A percentile compares a stretch with the other conserved stretches of the same genome.
Evolutionary conservation across 2,329 filamentous ascomycete genomes (phyloP).

Genomic region (Magnaporthales sp.): DNA sequence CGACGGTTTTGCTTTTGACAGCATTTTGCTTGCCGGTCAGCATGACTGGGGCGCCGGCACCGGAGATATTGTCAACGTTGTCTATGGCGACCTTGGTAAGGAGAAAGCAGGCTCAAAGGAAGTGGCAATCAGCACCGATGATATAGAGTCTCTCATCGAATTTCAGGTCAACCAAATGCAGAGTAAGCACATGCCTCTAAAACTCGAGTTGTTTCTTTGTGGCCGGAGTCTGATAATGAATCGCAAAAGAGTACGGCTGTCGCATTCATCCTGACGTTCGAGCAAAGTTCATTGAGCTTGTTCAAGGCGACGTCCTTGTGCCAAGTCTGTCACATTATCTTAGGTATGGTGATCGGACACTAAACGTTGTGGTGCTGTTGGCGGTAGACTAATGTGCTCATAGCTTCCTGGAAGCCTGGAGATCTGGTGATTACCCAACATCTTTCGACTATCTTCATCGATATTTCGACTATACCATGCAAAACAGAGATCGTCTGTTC

Average conservation of each 20-base stretch:
- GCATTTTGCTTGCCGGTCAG: conserved; percentile 41
- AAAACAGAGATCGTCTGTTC: conserved; percentile 70
- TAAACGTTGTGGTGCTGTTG: not conserved
- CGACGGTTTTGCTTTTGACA: conserved; percentile 47
- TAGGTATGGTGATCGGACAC: conserved; percentile 33
- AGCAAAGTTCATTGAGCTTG: conserved; percentile 58
- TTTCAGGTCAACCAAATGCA: conserved; percentile 87
- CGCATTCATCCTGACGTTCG: conserved; percentile 69
- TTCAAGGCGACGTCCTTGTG: conserved; percentile 57
- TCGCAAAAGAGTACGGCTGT: conserved; percentile 56
- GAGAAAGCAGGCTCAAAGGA: not conserved
- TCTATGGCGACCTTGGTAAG: conserved; percentile 32
- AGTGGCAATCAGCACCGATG: conserved; percentile 57
- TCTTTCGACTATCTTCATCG: conserved; percentile 87
- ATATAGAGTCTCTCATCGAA: conserved; percentile 72
- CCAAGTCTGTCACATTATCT: conserved; percentile 72
- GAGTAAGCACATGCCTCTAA: conserved; percentile 39
- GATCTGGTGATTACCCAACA: conserved; percentile 79
- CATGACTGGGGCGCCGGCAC: conserved; percentile 33
- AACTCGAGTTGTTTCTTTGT: conserved; percentile 2
- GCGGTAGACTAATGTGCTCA: not conserved
- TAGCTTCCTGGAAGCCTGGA: conserved; percentile 87
- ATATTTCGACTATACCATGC: conserved; percentile 96
- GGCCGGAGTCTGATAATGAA: not conserved
- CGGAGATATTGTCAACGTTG: conserved; percentile 29